These are phyloP conservation scores for Solanum stenotomum DNA, from an alignment of 257 asterid genomes.

Conservation along the genomic window DNA sequence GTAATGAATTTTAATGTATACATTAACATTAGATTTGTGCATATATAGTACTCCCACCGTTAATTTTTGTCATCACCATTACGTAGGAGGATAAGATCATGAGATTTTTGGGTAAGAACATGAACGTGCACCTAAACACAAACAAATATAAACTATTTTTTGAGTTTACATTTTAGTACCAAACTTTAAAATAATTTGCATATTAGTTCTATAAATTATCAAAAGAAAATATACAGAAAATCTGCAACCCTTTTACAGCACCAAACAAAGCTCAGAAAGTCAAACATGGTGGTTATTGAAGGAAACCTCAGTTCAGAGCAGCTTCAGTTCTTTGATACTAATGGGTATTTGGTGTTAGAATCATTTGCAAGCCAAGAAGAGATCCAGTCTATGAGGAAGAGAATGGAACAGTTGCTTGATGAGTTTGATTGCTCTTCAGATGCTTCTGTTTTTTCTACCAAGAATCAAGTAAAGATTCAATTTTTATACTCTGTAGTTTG, in stretches of 20 bases:
- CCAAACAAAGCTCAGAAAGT: neutral
- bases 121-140: neutral
- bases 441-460: conserved; percentile 80
- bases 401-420: conserved; percentile 63
- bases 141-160: too few species aligned
- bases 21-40: too few species aligned
- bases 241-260: neutral
- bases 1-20: too few species aligned
- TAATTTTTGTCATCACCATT: neutral
- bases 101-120: neutral
- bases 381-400: conserved; percentile 44
- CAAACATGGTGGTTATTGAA: conserved; percentile 24
- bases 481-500: neutral
- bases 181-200: neutral
- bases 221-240: neutral
- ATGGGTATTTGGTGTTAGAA: conserved; percentile 71
- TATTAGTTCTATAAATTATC: neutral
- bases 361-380: conserved; percentile 65
- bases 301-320: conserved; percentile 21
- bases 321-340: conserved; percentile 27
- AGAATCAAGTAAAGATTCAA: conserved; percentile 53
- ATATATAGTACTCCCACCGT: neutral
- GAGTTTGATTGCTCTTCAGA: conserved; percentile 53
- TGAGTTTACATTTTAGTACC: neutral
- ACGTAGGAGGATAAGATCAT: too few species aligned